Percentiles rank a stretch among this genome's conserved stretches.
Evolutionary conservation across 2,329 filamentous ascomycete species (phyloP).

Genomic region (Colletotrichum costaricense): DNA sequence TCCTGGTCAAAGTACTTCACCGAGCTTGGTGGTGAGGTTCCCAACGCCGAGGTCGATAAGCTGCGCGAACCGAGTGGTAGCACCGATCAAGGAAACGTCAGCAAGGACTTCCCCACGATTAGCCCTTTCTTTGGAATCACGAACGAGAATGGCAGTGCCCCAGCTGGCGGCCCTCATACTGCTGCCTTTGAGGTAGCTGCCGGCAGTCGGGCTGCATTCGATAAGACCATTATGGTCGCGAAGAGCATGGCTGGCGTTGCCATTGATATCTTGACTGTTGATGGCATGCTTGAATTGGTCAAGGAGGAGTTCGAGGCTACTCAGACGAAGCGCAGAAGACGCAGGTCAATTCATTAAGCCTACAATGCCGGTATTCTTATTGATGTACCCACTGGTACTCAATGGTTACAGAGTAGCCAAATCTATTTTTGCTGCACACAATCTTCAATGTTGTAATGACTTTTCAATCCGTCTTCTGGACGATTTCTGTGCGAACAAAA

Average conservation of each 20-base stretch:
- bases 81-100: constrained; percentile 46
- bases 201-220: constrained; percentile 59
- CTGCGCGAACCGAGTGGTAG: constrained; percentile 38
- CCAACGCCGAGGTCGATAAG: constrained; percentile 42
- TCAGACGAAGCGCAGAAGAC: constrained; percentile 32
- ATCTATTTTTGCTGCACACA: too few species aligned
- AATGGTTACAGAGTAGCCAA: neutral
- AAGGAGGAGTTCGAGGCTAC: constrained; percentile 51
- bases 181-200: constrained; percentile 63
- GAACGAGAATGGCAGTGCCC: constrained; percentile 38
- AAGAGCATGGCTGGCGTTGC: constrained; percentile 61
- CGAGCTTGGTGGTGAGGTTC: constrained; percentile 39
- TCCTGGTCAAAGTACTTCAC: constrained; percentile 41
- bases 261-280: constrained; percentile 56
- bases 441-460: too few species aligned
- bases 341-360: neutral
- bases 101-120: constrained; percentile 43
- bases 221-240: constrained; percentile 56
- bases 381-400: neutral
- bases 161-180: constrained; percentile 58
- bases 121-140: constrained; percentile 42
- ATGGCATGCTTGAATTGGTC: constrained; percentile 54
- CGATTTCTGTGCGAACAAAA: constrained; percentile 11
- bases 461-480: neutral
- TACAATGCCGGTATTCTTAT: too few species aligned